These are phyloP conservation scores for Tuctoria greenei DNA, from an alignment of 176 grass and related monocot species.

Conservation along the genomic window DNA sequence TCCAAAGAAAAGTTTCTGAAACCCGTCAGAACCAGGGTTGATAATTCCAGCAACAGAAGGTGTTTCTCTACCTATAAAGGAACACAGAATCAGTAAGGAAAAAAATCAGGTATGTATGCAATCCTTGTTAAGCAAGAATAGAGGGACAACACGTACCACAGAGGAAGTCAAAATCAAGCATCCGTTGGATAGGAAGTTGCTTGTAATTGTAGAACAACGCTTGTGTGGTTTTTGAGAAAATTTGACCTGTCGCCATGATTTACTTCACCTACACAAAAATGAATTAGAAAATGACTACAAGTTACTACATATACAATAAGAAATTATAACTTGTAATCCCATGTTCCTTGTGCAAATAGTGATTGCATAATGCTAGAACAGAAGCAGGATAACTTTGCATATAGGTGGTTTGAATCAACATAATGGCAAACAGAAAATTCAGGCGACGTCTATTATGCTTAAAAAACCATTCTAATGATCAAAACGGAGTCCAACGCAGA, in stretches of 20 bases:
- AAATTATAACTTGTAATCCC: not conserved
- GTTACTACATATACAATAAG: not conserved
- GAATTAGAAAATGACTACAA: slow-evolving; percentile 25
- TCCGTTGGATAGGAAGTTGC: slow-evolving; percentile 97
- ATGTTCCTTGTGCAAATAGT: too few species aligned
- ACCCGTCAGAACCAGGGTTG: slow-evolving; percentile 96
- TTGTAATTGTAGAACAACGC: slow-evolving; percentile 99
- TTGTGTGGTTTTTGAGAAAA: slow-evolving; percentile 90
- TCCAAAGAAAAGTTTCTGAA: slow-evolving; percentile 98
- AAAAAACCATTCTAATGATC: not conserved
- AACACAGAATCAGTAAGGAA: slow-evolving; percentile 11
- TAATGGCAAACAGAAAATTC: not conserved
- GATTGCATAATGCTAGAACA: too few species aligned
- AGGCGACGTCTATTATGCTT: not conserved
- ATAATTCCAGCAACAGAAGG: slow-evolving; percentile 99
- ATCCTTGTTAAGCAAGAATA: slow-evolving; percentile 17
- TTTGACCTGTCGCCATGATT: slow-evolving; percentile 85
- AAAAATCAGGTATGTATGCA: slow-evolving; percentile 18
- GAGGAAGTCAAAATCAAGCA: slow-evolving; percentile 99
- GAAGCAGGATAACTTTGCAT: too few species aligned
- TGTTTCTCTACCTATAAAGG: slow-evolving; percentile 81
- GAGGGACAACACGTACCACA: slow-evolving; percentile 54
- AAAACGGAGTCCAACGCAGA: not conserved
- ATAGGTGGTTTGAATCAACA: not conserved
- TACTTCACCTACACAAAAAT: slow-evolving; percentile 41